A percentile compares a stretch with the other conserved stretches of the same genome.
phyloP scores from a whole-genome alignment of 306 rosid species.

The Phaseolus lunatus region DNA sequence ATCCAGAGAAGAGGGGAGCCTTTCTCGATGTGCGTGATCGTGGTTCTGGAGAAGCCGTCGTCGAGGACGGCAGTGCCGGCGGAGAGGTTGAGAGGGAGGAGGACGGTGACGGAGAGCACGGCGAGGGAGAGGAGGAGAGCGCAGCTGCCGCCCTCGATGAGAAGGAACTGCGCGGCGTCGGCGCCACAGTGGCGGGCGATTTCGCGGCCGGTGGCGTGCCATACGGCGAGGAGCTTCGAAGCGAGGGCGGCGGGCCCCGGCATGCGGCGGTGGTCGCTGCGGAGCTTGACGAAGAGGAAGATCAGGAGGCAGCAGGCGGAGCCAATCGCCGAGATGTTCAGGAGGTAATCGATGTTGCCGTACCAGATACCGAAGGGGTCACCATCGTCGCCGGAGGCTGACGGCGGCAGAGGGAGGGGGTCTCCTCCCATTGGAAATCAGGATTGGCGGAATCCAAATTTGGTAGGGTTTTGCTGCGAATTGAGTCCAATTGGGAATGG shows the following conservation, averaged over 20 bases:
- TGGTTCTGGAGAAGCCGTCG: constrained; percentile 86
- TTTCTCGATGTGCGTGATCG: constrained; percentile 77
- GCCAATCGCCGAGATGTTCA: constrained; percentile 92
- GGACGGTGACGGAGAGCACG: constrained; percentile 52
- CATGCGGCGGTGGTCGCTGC: constrained; percentile 93
- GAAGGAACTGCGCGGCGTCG: constrained; percentile 93
- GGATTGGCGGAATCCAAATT: constrained; percentile 45
- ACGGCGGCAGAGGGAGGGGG: constrained; percentile 65
- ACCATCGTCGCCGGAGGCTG: constrained; percentile 54
- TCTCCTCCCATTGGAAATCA: constrained; percentile 51
- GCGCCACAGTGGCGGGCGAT: constrained; percentile 95
- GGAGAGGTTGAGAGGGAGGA: constrained; percentile 81
- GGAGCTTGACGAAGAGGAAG: constrained; percentile 88
- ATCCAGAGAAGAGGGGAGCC: constrained; percentile 90
- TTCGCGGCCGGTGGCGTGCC: constrained; percentile 89
- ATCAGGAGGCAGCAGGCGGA: constrained; percentile 73
- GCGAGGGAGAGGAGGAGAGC: constrained; percentile 66
- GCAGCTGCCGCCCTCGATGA: constrained; percentile 94
- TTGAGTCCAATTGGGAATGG: constrained; percentile 28
- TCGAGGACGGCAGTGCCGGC: constrained; percentile 68
- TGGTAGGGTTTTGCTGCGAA: constrained; percentile 28
- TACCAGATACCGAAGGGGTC: constrained; percentile 61
- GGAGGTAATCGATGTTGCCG: constrained; percentile 89
- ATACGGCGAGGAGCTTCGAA: constrained; percentile 87
- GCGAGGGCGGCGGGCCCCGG: constrained; percentile 83